Base-by-base conservation (phyloP, 2,329 filamentous ascomycete species). In the Arthrocladium fulminans region DNA sequence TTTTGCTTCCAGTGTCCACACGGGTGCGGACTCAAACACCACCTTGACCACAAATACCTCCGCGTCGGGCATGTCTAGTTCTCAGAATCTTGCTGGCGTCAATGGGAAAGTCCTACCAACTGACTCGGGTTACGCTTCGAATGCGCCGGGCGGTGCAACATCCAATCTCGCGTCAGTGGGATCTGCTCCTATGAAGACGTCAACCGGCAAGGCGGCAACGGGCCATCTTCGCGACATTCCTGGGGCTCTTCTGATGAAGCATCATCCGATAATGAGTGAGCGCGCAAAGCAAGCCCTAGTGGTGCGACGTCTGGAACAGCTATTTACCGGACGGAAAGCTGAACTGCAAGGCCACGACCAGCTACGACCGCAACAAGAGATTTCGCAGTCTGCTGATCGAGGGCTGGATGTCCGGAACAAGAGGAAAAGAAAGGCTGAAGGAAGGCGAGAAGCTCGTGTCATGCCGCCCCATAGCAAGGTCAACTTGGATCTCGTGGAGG, bases 211-310 rank as follows among this genome's bases (percentile, higher is more conserved):
- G 45, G 84, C 80, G 49, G 79, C 88, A 1, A 76, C 85, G 51
- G 80, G 71, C 1, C 88, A 86, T 54, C 67, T 88, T 2, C 75
- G 81, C 41, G 82, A 88, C 43, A 88, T 88, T 3, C 84, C 84
- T 0, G 75, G 80, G 53, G 81, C 82, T 0, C 61, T 88, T 0
- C 71, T 86, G 30, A 83, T 84, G 0, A 75, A 76, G 9, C 73
- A 76, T 37, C 69, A 74, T 20, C 62, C 61, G 12, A 46, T 52
- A 13, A 78, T 88, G 76, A 80, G 81, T 0, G 86, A 90, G 12
- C 81, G 79, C 54, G 76, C 84, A 4, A 87, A 80, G 68, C 88
- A 86, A 69, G 87, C 82, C 60, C 61, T 88, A 17, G 83, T 90
- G 0, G 87, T 90, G 2, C 76, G 79, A 47, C 76, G 85, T 2